Evolutionary conservation across 257 asterid species (phyloP).

Genomic region (Capsicum pubescens): DNA sequence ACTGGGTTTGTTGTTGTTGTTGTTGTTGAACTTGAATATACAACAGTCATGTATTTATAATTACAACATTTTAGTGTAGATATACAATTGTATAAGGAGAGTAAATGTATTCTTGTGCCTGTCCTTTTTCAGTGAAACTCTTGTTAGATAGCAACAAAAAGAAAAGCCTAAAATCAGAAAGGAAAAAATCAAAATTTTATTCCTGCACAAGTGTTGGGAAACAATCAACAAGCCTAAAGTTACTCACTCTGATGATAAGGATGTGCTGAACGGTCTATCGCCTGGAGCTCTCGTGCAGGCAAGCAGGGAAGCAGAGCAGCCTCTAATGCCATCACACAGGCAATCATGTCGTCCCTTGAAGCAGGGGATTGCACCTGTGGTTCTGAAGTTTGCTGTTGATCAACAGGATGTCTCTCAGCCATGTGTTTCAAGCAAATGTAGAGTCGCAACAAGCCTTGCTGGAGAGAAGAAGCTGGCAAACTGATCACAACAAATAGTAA

Average conservation of each 20-base stretch:
- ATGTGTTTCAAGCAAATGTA: constrained; percentile 33
- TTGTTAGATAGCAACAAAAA: not conserved
- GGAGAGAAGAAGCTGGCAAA: not conserved
- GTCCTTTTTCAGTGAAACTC: too few species aligned
- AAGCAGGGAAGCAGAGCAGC: constrained; percentile 92
- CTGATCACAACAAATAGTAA: too few species aligned
- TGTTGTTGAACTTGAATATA: too few species aligned
- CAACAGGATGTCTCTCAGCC: constrained; percentile 68
- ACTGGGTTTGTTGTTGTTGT: too few species aligned
- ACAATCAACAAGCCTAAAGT: not conserved
- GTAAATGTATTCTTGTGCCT: too few species aligned
- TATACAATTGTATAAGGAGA: too few species aligned
- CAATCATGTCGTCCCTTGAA: constrained; percentile 73
- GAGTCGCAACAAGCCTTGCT: not conserved
- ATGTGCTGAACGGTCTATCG: constrained; percentile 94
- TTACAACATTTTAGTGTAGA: too few species aligned
- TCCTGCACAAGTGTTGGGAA: not conserved
- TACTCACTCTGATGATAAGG: constrained; percentile 95
- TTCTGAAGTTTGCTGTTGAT: constrained; percentile 49
- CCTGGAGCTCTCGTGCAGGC: constrained; percentile 97
- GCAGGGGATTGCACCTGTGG: constrained; percentile 50
- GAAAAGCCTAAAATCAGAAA: not conserved
- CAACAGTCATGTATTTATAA: too few species aligned
- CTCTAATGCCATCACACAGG: constrained; percentile 83
- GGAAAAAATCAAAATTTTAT: not conserved